These are phyloP conservation scores for Coemansia sp. DNA, from an alignment of 192 early-diverging fungal species.

Conservation along the genomic window DNA sequence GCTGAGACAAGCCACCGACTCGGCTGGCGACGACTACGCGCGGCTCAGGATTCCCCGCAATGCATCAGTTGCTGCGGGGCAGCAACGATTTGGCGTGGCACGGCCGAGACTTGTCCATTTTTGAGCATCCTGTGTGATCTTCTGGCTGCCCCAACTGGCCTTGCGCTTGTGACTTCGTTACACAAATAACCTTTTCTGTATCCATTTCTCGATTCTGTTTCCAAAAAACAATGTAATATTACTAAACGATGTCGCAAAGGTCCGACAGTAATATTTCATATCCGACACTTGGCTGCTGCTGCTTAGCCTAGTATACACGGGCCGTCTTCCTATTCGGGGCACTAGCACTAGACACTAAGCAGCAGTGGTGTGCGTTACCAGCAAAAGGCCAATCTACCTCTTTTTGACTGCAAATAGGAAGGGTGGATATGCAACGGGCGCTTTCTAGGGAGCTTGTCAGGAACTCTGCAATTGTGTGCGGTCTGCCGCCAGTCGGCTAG, in stretches of 20 bases:
- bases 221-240: neutral
- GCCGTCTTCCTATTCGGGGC: neutral
- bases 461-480: neutral
- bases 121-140: neutral
- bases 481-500: neutral
- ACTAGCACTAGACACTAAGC: neutral
- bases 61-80: slow-evolving; percentile 4
- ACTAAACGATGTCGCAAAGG: neutral
- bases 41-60: slow-evolving; percentile 3
- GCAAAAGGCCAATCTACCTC: neutral
- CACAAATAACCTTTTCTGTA: neutral
- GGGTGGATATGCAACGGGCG: neutral
- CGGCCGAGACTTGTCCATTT: slow-evolving; percentile 20
- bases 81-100: slow-evolving; percentile 22
- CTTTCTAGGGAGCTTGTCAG: neutral
- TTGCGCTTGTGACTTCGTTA: neutral
- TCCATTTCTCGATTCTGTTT: neutral
- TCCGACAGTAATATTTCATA: neutral
- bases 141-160: neutral
- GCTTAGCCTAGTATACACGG: neutral
- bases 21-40: neutral
- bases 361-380: neutral
- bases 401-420: neutral
- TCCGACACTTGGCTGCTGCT: neutral
- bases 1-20: neutral